Evolutionary conservation across 2,329 filamentous ascomycete genomes (phyloP).

Genomic region (Ascocoryne sarcoides): DNA sequence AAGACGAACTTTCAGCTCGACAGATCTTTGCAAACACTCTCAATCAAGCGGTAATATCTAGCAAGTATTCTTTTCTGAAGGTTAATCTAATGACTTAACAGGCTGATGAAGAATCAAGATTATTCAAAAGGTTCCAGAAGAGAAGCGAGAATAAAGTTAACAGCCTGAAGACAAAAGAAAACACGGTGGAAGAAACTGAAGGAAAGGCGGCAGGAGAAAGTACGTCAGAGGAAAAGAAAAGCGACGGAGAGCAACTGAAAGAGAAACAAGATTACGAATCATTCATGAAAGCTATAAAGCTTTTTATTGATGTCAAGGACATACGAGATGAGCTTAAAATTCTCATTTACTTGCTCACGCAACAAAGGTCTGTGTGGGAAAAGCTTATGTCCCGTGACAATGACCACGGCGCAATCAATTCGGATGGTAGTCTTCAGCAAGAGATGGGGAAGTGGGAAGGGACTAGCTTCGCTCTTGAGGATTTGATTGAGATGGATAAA

Average conservation of each 20-base stretch:
- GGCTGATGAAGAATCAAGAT: not conserved
- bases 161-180: not conserved
- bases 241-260: not conserved
- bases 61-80: not conserved
- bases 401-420: not conserved
- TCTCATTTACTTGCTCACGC: not conserved
- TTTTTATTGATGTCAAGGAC: not conserved
- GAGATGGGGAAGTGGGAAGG: not conserved
- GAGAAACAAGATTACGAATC: not conserved
- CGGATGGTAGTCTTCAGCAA: not conserved
- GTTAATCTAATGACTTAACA: not conserved
- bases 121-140: not conserved
- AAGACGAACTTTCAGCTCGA: not conserved
- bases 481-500: not conserved
- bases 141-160: not conserved
- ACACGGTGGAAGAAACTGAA: no score
- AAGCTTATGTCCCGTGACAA: not conserved
- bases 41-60: not conserved
- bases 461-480: not conserved
- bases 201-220: no score
- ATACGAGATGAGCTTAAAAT: constrained; percentile 1
- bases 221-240: not conserved
- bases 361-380: not conserved
- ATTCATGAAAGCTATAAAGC: not conserved
- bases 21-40: not conserved